Evolutionary conservation across 306 rosid species (phyloP).

Genomic region (Argentina anserina): DNA sequence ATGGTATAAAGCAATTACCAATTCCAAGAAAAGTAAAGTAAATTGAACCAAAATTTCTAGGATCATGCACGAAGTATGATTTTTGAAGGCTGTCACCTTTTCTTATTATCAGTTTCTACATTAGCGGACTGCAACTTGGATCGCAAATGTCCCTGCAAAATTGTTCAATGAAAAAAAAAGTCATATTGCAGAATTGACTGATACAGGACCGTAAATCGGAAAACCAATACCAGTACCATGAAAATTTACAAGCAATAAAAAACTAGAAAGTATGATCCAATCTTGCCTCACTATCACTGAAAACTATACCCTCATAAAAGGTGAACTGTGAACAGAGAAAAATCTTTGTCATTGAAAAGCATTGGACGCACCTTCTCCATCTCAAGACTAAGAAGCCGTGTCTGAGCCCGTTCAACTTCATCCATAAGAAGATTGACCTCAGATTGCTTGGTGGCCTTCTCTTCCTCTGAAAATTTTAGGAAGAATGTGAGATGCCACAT

Average conservation of each 20-base stretch:
- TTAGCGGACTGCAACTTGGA: conserved; percentile 78
- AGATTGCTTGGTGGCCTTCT: conserved; percentile 82
- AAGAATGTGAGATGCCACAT: conserved; percentile 6
- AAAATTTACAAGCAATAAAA: neutral
- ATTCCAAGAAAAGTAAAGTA: neutral
- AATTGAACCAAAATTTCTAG: neutral
- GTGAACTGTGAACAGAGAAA: neutral
- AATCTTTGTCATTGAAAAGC: conserved; percentile 3
- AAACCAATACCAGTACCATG: neutral
- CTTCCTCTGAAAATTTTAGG: conserved; percentile 59
- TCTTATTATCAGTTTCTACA: conserved; percentile 71
- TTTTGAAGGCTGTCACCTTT: conserved; percentile 43
- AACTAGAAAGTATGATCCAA: neutral
- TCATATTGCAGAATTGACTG: neutral
- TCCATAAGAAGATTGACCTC: conserved; percentile 80
- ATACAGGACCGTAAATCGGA: neutral
- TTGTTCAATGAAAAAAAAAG: neutral
- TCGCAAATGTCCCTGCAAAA: conserved; percentile 72
- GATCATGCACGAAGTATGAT: neutral
- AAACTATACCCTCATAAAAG: neutral
- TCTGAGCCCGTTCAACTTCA: conserved; percentile 63
- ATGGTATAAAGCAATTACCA: neutral
- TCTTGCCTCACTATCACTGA: neutral
- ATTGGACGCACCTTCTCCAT: conserved; percentile 46
- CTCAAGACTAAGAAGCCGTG: conserved; percentile 63